phyloP scores from a whole-genome alignment of 768 basidiomycete genomes.

The Pulveroboletus sp. region DNA sequence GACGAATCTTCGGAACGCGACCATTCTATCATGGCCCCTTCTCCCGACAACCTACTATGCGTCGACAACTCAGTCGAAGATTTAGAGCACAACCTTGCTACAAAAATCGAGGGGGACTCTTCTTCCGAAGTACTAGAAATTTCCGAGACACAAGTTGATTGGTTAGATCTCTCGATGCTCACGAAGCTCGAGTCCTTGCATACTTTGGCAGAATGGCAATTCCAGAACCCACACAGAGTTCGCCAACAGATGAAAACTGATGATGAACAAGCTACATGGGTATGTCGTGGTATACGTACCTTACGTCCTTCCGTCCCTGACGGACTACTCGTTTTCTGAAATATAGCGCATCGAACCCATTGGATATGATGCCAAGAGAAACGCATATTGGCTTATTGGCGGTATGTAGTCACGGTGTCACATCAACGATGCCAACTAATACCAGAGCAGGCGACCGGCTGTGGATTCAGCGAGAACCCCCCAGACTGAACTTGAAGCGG shows the following conservation, averaged over 20 bases:
- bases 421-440: not conserved
- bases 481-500: conserved; percentile 42
- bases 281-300: conserved; percentile 32
- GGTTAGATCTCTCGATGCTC: conserved; percentile 67
- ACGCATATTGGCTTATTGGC: conserved; percentile 85
- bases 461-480: conserved; percentile 77
- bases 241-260: conserved; percentile 72
- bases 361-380: conserved; percentile 73
- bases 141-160: conserved; percentile 49
- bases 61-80: conserved; percentile 1
- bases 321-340: not conserved
- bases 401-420: conserved; percentile 35
- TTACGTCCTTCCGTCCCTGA: not conserved
- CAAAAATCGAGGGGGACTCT: conserved; percentile 24
- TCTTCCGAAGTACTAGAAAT: conserved; percentile 15
- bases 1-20: conserved; percentile 13
- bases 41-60: not conserved
- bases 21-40: not conserved
- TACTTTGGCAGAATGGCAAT: conserved; percentile 79
- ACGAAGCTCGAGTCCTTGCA: conserved; percentile 72
- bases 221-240: conserved; percentile 68
- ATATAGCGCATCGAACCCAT: conserved; percentile 77
- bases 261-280: conserved; percentile 77
- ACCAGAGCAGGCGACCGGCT: conserved; percentile 62
- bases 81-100: not conserved